Base-by-base conservation (phyloP, 371 early-diverging fungal genomes). In the Pancytospora philotis region DNA sequence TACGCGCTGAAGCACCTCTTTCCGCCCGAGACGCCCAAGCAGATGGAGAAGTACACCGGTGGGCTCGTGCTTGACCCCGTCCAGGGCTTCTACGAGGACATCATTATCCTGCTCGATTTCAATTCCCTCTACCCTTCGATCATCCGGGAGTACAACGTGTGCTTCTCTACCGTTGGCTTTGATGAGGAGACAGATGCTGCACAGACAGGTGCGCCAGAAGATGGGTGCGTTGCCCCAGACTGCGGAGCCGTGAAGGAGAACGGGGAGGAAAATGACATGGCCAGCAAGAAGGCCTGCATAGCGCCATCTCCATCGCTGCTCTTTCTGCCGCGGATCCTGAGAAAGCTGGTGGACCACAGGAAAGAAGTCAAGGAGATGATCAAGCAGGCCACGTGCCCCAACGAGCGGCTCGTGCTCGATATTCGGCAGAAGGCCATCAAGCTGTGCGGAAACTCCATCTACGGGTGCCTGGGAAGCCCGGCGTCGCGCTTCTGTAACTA, bases 71-170 rank as follows among this genome's bases (percentile, higher is more conserved):
- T 99, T 69, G 94, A 97, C 56, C 98, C 98, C 37, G 89, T 90
- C 75, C 87, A 85, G 66, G 98, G 98, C 0, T 87, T 93, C 65
- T 97, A 97, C 78, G 93, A 95, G 76, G 89, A 88, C 66, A 90
- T 85, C 74, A 90, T 97, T 2, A 77, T 99, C 38, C 81, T 98
- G 51, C 83, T 98, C 48, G 99, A 99, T 84, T 99, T 99, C 85
- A 97, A 96, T 86, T 90, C 90, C 81, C 85, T 99, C 84, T 98
- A 99, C 74, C 98, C 99, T 50, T 94, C 96, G 27, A 98, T 99
- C 67, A 98, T 99, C 73, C 95, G 93, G 79, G 99, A 99, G 81
- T 96, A 87, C 83, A 98, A 98, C 80, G 89, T 99, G 52, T 97
- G 98, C 82, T 98, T 97, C 76, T 94, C 97, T 6, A 97, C 98